These are phyloP conservation scores for Durio zibethinus DNA, from an alignment of 345 rosid genomes.

Conservation along the genomic window DNA sequence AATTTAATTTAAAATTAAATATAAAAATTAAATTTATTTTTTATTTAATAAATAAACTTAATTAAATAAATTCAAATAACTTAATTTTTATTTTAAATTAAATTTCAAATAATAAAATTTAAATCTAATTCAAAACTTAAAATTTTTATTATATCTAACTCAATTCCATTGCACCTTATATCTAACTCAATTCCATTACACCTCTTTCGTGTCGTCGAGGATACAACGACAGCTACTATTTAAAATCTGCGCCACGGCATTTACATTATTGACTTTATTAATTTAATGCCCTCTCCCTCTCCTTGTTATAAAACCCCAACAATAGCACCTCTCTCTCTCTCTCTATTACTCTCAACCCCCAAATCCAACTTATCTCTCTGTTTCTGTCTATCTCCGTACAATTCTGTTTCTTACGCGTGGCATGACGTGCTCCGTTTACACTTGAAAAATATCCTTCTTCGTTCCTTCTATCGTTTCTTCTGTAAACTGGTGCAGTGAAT, in stretches of 20 bases:
- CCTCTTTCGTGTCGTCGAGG: too few relatives aligned
- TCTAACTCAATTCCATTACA: too few relatives aligned
- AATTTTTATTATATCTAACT: too few relatives aligned
- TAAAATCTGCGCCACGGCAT: conserved; percentile 8
- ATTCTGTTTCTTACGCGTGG: neutral
- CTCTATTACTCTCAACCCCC: neutral
- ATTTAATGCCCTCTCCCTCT: conserved; percentile 10
- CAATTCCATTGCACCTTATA: too few relatives aligned
- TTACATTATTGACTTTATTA: neutral
- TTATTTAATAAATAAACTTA: too few relatives aligned
- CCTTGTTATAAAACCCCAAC: neutral
- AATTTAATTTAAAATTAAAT: too few relatives aligned
- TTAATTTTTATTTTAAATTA: too few relatives aligned
- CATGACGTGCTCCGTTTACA: neutral
- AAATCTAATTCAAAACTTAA: too few relatives aligned
- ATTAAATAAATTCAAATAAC: too few relatives aligned
- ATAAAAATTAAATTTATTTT: too few relatives aligned
- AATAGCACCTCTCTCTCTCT: conserved; percentile 12
- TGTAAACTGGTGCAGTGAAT: neutral
- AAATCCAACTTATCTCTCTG: neutral
- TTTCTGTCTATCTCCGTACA: neutral
- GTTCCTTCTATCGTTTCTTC: neutral
- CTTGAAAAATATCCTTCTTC: neutral
- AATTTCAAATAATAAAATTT: too few relatives aligned
- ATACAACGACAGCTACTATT: neutral